Percentiles rank a stretch among this genome's conserved stretches.
phyloP scores from a whole-genome alignment of 371 early-diverging fungal genomes.

The Zychaea mexicana region DNA sequence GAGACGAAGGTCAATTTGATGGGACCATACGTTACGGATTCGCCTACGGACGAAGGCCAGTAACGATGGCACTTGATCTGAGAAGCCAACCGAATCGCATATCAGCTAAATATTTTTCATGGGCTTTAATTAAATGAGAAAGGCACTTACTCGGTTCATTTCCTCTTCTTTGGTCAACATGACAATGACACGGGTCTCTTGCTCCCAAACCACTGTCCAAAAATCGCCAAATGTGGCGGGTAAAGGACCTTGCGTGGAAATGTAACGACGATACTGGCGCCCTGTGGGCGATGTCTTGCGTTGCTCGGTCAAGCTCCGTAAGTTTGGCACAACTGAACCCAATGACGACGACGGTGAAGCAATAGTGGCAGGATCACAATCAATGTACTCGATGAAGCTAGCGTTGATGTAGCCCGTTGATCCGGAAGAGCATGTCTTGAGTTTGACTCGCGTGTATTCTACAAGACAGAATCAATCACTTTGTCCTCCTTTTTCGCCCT shows the following conservation, averaged over 20 bases:
- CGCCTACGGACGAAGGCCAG: conserved; percentile 60
- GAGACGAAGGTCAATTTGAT: conserved; percentile 33
- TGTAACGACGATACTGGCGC: conserved; percentile 56
- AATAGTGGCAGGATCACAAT: conserved; percentile 13
- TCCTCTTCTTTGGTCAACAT: conserved; percentile 91
- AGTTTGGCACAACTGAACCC: conserved; percentile 14
- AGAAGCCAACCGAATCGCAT: no score
- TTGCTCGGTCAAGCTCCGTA: conserved; percentile 23
- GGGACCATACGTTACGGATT: conserved; percentile 42
- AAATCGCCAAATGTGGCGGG: conserved; percentile 84
- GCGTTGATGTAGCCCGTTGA: conserved; percentile 85
- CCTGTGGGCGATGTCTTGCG: conserved; percentile 4
- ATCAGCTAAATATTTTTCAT: no score
- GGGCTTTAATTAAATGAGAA: no score
- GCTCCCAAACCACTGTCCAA: conserved; percentile 93
- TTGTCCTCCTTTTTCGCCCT: no score
- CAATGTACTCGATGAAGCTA: conserved; percentile 40
- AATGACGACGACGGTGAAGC: conserved; percentile 5
- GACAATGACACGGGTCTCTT: conserved; percentile 73
- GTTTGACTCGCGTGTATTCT: conserved; percentile 60
- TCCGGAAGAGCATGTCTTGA: conserved; percentile 25
- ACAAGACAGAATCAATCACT: no score
- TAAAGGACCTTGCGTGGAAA: conserved; percentile 90
- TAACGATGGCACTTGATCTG: conserved; percentile 74
- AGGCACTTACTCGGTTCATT: conserved; percentile 69